Percentiles rank a stretch among this genome's conserved stretches.
phyloP scores from a whole-genome alignment of 2,329 filamentous ascomycete species.

The Ciborinia camelliae region DNA sequence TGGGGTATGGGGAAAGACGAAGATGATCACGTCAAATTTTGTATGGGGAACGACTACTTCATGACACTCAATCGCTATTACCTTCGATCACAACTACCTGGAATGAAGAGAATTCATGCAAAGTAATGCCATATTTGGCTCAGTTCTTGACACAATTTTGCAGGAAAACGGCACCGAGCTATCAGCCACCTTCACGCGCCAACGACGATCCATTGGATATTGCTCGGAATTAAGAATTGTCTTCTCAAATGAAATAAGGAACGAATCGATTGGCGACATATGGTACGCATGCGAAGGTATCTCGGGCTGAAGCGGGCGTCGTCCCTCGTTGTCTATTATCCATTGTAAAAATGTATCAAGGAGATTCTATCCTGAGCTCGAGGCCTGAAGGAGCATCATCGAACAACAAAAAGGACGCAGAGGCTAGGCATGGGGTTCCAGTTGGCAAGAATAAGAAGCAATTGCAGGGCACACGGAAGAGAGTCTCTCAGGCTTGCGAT shows the following conservation, averaged over 20 bases:
- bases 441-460: conserved; percentile 23
- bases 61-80: neutral
- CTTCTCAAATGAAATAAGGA: neutral
- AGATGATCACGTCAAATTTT: neutral
- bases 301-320: conserved; percentile 12
- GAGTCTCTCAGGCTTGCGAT: conserved; percentile 53
- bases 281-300: conserved; percentile 9
- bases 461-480: conserved; percentile 33
- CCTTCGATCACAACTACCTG: neutral
- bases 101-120: neutral
- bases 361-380: neutral
- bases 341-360: conserved; percentile 20
- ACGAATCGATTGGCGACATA: neutral
- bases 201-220: neutral
- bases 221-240: neutral
- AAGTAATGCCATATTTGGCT: neutral
- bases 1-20: conserved; percentile 17
- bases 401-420: conserved; percentile 23
- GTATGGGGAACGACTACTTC: conserved; percentile 8
- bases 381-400: neutral
- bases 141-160: neutral
- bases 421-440: neutral
- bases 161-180: neutral
- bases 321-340: conserved; percentile 8
- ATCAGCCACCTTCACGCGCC: neutral